Conservation (phyloP, 495 filamentous ascomycete species). For the Cairneyella variabilis region DNA sequence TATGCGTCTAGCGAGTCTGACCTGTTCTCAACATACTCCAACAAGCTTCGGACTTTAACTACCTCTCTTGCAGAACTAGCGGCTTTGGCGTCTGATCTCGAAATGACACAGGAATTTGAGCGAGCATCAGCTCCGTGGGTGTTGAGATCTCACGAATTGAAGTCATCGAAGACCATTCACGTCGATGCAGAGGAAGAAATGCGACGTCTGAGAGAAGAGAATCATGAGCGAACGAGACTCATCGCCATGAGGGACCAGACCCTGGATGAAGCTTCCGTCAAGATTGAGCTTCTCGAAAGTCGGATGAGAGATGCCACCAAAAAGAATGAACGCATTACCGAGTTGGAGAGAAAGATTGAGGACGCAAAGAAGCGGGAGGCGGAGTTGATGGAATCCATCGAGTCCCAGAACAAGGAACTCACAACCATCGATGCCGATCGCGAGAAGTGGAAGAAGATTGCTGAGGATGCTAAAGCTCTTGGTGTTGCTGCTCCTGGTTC, state of each 20-base stretch:
- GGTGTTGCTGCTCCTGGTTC: constrained; percentile 41
- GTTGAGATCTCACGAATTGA: constrained; percentile 72
- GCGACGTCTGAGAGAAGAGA: constrained; percentile 67
- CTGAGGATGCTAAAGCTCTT: constrained; percentile 58
- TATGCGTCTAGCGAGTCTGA: constrained; percentile 52
- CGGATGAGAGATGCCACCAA: constrained; percentile 75
- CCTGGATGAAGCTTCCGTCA: constrained; percentile 72
- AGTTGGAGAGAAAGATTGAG: constrained; percentile 57
- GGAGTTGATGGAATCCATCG: constrained; percentile 41
- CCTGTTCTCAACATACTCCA: constrained; percentile 64
- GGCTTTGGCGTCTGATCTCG: constrained; percentile 67
- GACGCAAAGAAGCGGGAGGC: constrained; percentile 52
- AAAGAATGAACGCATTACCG: constrained; percentile 57
- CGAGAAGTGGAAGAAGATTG: constrained; percentile 71
- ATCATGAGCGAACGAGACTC: constrained; percentile 58
- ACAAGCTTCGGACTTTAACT: constrained; percentile 61
- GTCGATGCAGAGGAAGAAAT: constrained; percentile 79
- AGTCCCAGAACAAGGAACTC: constrained; percentile 60
- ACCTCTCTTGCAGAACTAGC: constrained; percentile 68
- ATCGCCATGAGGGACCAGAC: constrained; percentile 62
- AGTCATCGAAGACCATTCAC: constrained; percentile 69
- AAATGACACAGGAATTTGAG: constrained; percentile 82
- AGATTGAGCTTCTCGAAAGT: constrained; percentile 86
- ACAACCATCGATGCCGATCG: constrained; percentile 49
- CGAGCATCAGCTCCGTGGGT: constrained; percentile 75